Evolutionary conservation across 768 basidiomycete genomes (phyloP).

Genomic region (Leccinum olivaceopallidum): DNA sequence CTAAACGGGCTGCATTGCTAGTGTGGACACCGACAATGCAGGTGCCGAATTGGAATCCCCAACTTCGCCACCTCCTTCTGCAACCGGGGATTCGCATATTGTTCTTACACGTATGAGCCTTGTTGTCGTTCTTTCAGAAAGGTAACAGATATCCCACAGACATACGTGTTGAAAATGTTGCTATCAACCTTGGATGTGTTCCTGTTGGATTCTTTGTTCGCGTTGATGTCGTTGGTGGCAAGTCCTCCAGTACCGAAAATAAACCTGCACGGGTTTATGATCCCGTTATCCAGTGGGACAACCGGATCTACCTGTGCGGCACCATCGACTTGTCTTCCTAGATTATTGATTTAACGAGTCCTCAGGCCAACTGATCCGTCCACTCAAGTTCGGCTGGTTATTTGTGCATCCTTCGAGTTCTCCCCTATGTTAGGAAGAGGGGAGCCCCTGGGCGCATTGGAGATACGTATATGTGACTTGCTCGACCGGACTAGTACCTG

Average conservation of each 20-base stretch:
- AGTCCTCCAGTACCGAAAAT: constrained; percentile 4
- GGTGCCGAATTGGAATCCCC: neutral
- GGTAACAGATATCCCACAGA: constrained; percentile 2
- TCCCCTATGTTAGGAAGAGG: neutral
- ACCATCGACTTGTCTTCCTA: neutral
- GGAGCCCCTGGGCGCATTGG: neutral
- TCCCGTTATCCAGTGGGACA: constrained; percentile 14
- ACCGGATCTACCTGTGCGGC: neutral
- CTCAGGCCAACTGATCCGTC: neutral
- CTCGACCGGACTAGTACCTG: neutral
- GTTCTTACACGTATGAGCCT: constrained; percentile 7
- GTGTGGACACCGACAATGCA: neutral
- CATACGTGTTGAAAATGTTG: constrained; percentile 13
- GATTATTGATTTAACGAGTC: neutral
- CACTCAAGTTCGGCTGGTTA: neutral
- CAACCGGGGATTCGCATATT: neutral
- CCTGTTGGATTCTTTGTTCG: constrained; percentile 19
- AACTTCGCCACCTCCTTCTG: neutral
- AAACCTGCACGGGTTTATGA: constrained; percentile 5
- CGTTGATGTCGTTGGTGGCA: constrained; percentile 2
- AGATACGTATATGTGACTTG: neutral
- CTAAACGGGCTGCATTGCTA: neutral
- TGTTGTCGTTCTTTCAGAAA: neutral
- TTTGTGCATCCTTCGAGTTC: neutral
- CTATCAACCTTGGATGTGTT: constrained; percentile 11